phyloP scores from a whole-genome alignment of 169 alveolate species.

The Theileria parva region DNA sequence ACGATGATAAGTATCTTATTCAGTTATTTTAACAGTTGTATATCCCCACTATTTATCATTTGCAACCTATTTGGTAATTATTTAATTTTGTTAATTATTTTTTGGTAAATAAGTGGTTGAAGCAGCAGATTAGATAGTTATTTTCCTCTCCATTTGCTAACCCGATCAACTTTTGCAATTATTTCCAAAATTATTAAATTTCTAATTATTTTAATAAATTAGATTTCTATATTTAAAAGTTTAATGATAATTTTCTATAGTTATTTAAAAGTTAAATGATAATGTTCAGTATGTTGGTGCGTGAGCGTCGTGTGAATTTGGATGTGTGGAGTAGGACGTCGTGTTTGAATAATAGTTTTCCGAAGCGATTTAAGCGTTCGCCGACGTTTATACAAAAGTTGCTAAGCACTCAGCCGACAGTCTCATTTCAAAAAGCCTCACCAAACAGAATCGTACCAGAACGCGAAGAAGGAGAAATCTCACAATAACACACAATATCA shows the following conservation, averaged over 20 bases:
- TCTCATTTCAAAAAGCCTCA: slow-evolving; percentile 5
- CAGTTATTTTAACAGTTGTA: too few species aligned
- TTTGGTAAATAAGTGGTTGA: too few species aligned
- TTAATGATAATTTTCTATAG: neutral
- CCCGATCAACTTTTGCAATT: too few species aligned
- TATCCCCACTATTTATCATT: too few species aligned
- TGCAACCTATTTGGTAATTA: too few species aligned
- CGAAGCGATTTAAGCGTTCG: slow-evolving; percentile 11
- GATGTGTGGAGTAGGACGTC: slow-evolving; percentile 53
- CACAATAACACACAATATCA: too few species aligned
- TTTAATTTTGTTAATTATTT: too few species aligned
- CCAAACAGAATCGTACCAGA: neutral
- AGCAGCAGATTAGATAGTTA: too few species aligned
- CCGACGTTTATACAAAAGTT: slow-evolving; percentile 1
- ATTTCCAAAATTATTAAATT: too few species aligned
- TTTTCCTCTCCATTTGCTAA: too few species aligned
- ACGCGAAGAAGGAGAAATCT: slow-evolving; percentile 33
- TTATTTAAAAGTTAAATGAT: neutral
- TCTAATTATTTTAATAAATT: too few species aligned
- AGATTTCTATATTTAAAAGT: too few species aligned
- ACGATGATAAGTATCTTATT: neutral
- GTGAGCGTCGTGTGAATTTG: slow-evolving; percentile 22
- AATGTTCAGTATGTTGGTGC: neutral
- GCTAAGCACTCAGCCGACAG: slow-evolving; percentile 3
- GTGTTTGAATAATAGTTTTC: slow-evolving; percentile 30